A percentile compares a stretch with the other conserved stretches of the same genome.
Evolutionary conservation across 257 asterid species (phyloP).

Genomic region (Fraxinus pennsylvanica): DNA sequence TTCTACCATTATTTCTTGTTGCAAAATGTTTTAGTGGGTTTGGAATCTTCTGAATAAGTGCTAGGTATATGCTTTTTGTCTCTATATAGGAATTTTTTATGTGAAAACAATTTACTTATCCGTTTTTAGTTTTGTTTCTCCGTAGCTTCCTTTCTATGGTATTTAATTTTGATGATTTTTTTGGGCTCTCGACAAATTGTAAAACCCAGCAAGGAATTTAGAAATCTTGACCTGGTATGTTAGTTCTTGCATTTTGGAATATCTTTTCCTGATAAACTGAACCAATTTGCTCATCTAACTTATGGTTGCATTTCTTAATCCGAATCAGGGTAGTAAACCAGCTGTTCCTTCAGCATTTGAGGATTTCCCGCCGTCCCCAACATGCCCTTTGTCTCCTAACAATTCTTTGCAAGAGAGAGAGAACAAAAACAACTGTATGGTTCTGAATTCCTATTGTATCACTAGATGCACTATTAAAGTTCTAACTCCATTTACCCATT

Average conservation of each 20-base stretch:
- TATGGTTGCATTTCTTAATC: slow-evolving; percentile 20
- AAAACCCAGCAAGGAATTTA: too few species aligned
- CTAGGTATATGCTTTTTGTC: too few species aligned
- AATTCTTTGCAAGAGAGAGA: slow-evolving; percentile 67
- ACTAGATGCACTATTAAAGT: slow-evolving; percentile 19
- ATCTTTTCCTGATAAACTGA: too few species aligned
- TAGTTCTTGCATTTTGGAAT: too few species aligned
- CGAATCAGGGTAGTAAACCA: slow-evolving; percentile 57
- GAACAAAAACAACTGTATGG: slow-evolving; percentile 63
- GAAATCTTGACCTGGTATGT: too few species aligned
- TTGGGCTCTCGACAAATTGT: too few species aligned
- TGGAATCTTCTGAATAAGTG: too few species aligned
- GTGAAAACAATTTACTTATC: too few species aligned
- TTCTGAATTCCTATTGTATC: slow-evolving; percentile 21
- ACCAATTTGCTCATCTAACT: neutral
- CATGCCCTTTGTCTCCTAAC: slow-evolving; percentile 71
- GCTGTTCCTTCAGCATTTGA: slow-evolving; percentile 59
- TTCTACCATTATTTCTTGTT: slow-evolving; percentile 8
- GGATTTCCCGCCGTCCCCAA: slow-evolving; percentile 69
- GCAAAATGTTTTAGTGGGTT: slow-evolving; percentile 35
- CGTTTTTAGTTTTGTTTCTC: too few species aligned
- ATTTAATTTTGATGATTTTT: too few species aligned
- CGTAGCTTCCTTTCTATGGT: too few species aligned
- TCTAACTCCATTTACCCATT: slow-evolving; percentile 21
- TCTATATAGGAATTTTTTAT: too few species aligned